These are phyloP conservation scores for Rhodofomes roseus DNA, from an alignment of 1,284 basidiomycete genomes.

Conservation along the genomic window DNA sequence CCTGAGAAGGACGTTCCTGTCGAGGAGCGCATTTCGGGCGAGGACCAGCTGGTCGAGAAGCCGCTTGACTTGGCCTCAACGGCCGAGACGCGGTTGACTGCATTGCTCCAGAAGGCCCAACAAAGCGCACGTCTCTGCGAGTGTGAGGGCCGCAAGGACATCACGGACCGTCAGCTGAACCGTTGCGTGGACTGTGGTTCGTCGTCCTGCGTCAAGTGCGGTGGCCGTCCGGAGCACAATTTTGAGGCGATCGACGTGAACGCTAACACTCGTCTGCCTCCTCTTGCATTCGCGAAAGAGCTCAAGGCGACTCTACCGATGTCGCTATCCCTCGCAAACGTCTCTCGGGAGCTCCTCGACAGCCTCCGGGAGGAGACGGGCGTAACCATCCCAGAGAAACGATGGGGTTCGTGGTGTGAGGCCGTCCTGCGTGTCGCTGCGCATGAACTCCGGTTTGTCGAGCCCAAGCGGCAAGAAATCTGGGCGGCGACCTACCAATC, in stretches of 20 bases:
- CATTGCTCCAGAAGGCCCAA: conserved; percentile 64
- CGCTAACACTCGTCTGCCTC: conserved; percentile 53
- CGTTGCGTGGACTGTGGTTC: conserved; percentile 77
- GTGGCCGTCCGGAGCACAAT: conserved; percentile 87
- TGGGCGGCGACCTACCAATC: conserved; percentile 86
- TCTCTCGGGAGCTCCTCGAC: conserved; percentile 54
- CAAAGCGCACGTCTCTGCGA: conserved; percentile 78
- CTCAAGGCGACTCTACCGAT: conserved; percentile 86
- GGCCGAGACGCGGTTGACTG: conserved; percentile 41
- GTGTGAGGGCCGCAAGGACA: conserved; percentile 85
- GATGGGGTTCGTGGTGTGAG: conserved; percentile 66
- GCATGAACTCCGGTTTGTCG: conserved; percentile 80
- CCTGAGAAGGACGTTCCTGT: conserved; percentile 24
- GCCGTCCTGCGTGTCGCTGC: conserved; percentile 63
- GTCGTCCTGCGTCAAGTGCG: conserved; percentile 82
- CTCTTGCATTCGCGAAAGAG: conserved; percentile 68
- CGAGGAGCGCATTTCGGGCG: conserved; percentile 63
- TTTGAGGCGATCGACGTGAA: conserved; percentile 51
- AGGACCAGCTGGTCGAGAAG: conserved; percentile 58
- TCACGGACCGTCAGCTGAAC: conserved; percentile 68
- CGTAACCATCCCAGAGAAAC: conserved; percentile 42
- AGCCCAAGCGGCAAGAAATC: conserved; percentile 81
- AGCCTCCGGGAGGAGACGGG: conserved; percentile 42
- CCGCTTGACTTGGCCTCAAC: conserved; percentile 70
- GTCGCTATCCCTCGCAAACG: conserved; percentile 64